Base-by-base conservation (phyloP, 331 rosid genomes). In the Quercus tomentella region DNA sequence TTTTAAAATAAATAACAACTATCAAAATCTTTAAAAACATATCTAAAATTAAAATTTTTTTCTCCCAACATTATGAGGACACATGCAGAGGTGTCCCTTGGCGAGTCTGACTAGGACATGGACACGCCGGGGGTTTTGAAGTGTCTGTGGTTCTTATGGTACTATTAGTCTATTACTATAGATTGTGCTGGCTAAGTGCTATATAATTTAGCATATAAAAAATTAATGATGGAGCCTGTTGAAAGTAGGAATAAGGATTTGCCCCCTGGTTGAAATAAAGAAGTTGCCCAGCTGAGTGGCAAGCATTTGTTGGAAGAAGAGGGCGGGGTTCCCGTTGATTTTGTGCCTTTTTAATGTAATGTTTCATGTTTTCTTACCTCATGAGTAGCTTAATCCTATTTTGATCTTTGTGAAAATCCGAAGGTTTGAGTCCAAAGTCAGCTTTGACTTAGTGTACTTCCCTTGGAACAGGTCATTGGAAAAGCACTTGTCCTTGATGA, bases 401-500 rank as follows among this genome's bases (percentile, higher is more conserved):
- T 65, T 57, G 26, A 45, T 77, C 55, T 54, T 1, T 7, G 28
- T 75, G 15, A 16, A 22, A 74, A 45, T 63, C 45, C 4, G 17
- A 5, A 15, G 18, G 31, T 43, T n/a, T 31, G 31, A 21, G 21
- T 33, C 77, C 41, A 3, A 1, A 69, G 45, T 25, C 72, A 33
- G 70, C 79, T 68, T 63, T 56, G 20, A 33, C 28, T 25, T 75
- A 41, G 7, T 37, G 10, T 41, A 20, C 51, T 31, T 76, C 73
- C 45, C 65, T 73, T 18, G 57, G 66, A 70, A 55, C 60, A 96
- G 99, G 94, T 93, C 62, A 93, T 93, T 82, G 99, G 99, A 77
- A 93, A 96, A 85, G 97, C 99, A 62, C 89, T 91, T 26, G 93
- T 96, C 52, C 89, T 96, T 49, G 98, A 96, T 56, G 99, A 96